phyloP scores from a whole-genome alignment of 352 stramenopile genomes.

The Pythium vanterpoolii region DNA sequence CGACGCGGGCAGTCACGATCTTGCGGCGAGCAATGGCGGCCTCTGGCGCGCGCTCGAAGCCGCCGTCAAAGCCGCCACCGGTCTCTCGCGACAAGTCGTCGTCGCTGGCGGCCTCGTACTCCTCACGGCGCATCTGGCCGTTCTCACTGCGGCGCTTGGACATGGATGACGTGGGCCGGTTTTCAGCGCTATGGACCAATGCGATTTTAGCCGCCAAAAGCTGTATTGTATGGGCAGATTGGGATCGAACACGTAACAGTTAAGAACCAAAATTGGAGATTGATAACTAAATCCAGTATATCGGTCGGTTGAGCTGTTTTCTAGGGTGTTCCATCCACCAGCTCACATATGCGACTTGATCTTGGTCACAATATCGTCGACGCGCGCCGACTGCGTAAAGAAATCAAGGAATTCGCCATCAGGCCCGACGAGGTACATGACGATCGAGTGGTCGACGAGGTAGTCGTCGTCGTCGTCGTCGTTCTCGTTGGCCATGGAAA shows the following conservation, averaged over 20 bases:
- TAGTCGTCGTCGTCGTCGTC: slow-evolving; percentile 98
- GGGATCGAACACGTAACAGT: background rate
- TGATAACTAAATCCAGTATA: slow-evolving; percentile 4
- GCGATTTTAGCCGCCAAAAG: slow-evolving; percentile 10
- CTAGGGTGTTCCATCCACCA: background rate
- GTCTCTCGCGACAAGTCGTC: slow-evolving; percentile 13
- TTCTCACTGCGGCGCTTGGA: slow-evolving; percentile 85
- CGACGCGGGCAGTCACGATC: slow-evolving; percentile 68
- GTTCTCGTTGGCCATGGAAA: slow-evolving; percentile 94
- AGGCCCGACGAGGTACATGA: slow-evolving; percentile 97
- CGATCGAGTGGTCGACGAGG: slow-evolving; percentile 99
- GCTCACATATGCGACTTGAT: slow-evolving; percentile 81
- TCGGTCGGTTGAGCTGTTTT: no score
- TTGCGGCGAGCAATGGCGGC: slow-evolving; percentile 66
- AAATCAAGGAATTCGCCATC: slow-evolving; percentile 98
- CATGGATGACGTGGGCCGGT: slow-evolving; percentile 28
- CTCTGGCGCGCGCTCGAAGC: slow-evolving; percentile 72
- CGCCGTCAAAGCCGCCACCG: slow-evolving; percentile 33
- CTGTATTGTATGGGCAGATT: background rate
- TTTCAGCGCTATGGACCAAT: background rate
- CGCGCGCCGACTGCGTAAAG: slow-evolving; percentile 96
- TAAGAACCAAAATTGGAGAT: background rate
- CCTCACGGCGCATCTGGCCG: slow-evolving; percentile 81
- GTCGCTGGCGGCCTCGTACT: slow-evolving; percentile 67
- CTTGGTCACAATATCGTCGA: slow-evolving; percentile 94